Evolutionary conservation across 2,329 filamentous ascomycete genomes (phyloP), one percentile per base, ranked within the genome.

Genomic region (Colletotrichum tabaci): DNA sequence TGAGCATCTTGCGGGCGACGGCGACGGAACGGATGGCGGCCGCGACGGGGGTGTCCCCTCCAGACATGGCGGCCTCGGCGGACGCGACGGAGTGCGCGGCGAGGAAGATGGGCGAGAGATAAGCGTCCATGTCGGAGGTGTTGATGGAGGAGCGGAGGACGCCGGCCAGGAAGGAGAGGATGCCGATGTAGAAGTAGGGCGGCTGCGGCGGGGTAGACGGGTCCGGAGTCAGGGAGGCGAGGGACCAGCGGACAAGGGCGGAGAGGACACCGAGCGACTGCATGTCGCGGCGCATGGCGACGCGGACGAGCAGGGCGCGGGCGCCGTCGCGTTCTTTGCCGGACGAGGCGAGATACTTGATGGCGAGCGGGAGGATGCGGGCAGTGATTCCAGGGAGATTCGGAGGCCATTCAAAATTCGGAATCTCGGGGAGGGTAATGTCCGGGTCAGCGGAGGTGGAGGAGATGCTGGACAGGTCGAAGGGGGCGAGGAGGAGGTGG

Each of bases 281-380:
- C 94, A 98, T 98, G 79, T 99, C 96, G 57, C 90, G 90, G 18
- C 96, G 90, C 79, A 95, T 90, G n/a, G 92, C 90, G 56, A 98
- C 86, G 56, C 95, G 89, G 21, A 97, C 93, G 9, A 99, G 86
- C 30, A 98, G 86, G 2, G 90, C 87, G 71, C 92, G 94, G n/a
- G 96, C 95, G 12, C 95, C 94, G 81, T 96, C 94, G 68, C 94
- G 90, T 79, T 98, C 96, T 77, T 97, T 98, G 0, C 95, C 94
- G 0, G 96, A 88, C 0, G 89, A 90, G 7, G 89, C 85, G 18
- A 98, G 87, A 77, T 94, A 94, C 67, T 88, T 87, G 65, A 94
- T 84, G 8, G 91, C 93, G 35, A 97, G 81, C 0, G 90, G 89
- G 6, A 98, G 84, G 12, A 96, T 85, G 16, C 94, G 88, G 7